Percentiles rank a stretch among this genome's conserved stretches.
Evolutionary conservation across 2,329 filamentous ascomycete species (phyloP).

Genomic region (Epichloe sibirici): DNA sequence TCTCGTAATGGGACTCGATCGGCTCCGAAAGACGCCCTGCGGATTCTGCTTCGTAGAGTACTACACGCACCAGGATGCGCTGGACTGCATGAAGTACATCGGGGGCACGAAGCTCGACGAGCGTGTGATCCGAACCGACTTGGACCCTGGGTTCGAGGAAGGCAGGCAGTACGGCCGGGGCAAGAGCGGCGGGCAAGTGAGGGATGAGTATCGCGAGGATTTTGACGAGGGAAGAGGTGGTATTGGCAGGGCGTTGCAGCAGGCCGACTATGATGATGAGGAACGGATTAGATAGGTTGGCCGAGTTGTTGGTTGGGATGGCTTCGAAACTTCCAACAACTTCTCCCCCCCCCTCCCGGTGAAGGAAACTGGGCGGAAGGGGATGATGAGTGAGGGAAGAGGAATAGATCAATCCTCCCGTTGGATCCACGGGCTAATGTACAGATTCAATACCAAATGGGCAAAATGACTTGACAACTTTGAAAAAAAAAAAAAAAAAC

Average conservation of each 20-base stretch:
- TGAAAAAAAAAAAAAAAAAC: not conserved
- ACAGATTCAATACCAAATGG: not conserved
- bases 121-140: slow-evolving; percentile 85
- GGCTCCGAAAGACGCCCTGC: slow-evolving; percentile 94
- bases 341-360: too few relatives aligned
- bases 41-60: slow-evolving; percentile 99
- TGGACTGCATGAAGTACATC: slow-evolving; percentile 98
- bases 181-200: slow-evolving; percentile 91
- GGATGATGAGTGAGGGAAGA: too few relatives aligned
- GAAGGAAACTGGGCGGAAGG: not conserved
- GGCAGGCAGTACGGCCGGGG: slow-evolving; percentile 91
- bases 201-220: slow-evolving; percentile 95
- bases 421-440: not conserved
- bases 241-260: slow-evolving; percentile 63
- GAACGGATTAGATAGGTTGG: slow-evolving; percentile 11
- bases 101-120: slow-evolving; percentile 97
- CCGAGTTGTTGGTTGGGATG: not conserved
- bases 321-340: too few relatives aligned
- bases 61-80: slow-evolving; percentile 91
- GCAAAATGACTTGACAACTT: not conserved
- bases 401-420: not conserved
- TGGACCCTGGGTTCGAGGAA: slow-evolving; percentile 93
- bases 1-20: slow-evolving; percentile 92
- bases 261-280: slow-evolving; percentile 20
- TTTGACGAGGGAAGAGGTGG: slow-evolving; percentile 92